Base-by-base conservation (phyloP, 164 flowering plant genomes). In the Sextonia rubra region DNA sequence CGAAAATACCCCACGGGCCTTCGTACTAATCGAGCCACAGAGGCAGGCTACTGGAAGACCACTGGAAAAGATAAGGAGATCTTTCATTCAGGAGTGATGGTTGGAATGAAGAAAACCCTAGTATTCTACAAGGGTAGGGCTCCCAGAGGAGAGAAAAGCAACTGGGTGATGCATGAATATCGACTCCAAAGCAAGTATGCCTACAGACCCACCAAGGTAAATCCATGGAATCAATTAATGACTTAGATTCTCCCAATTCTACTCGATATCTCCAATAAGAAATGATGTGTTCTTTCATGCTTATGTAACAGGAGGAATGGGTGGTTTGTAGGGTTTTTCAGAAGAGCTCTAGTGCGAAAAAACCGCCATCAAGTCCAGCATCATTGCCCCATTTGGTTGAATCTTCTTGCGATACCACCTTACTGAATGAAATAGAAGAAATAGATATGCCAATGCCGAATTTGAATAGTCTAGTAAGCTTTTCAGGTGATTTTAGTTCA, bases 151-250 rank as follows among this genome's bases (percentile, higher is more conserved):
- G 97, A 88, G 74, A 91, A 91, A 75, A 90, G 89, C 81, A 91
- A 91, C 69, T 91, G 97, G 97, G 93, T 91, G n/a, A 93, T 93
- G 98, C 98, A 93, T 79, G 97, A 93, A 74, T 93, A 93, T 68
- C 76, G 97, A 72, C 86, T 86, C 0, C 87, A 89, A 69, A 83
- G 76, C 75, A 91, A 86, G 72, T 84, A 70, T 58, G 72, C 90
- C 58, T 83, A 77, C 83, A 89, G 78, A 71, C 65, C 90, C 66
- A 60, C 81, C 0, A 91, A 91, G 93, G 98, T 91, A 83, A 66
- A 32, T 66, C 67, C 58, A 52, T 14, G 4, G n/a, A 52, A 37
- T 37, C 44, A 8, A 37, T 37, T 37, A 7, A 37, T 0, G 44
- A 37, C 44, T 61, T 25, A 25, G 12, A 17, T 15, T 64, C 8